These are phyloP conservation scores for Cicer cuneatum DNA, from an alignment of 306 rosid genomes.

Conservation along the genomic window DNA sequence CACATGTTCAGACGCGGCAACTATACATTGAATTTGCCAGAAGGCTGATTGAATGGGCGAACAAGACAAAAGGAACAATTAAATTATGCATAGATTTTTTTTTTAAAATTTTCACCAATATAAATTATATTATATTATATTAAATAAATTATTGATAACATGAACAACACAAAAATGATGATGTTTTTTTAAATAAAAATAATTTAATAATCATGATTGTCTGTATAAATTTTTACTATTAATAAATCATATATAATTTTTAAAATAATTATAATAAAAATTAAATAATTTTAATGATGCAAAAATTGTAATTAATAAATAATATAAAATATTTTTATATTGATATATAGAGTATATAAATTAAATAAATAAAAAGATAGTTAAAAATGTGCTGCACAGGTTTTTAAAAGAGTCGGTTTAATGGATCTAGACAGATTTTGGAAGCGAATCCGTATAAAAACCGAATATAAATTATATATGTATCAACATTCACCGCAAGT, in stretches of 20 bases:
- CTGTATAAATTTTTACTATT: too few species aligned
- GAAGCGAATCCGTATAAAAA: not conserved
- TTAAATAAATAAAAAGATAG: not conserved
- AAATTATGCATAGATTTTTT: not conserved
- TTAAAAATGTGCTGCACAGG: not conserved
- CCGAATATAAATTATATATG: not conserved
- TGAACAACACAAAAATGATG: not conserved
- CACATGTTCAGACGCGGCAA: conserved; percentile 45
- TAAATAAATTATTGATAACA: not conserved
- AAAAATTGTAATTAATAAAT: too few species aligned
- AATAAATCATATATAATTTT: too few species aligned
- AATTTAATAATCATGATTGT: too few species aligned
- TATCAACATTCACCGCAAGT: too few species aligned
- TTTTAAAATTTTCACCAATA: too few species aligned
- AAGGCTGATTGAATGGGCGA: conserved; percentile 21
- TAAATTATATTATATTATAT: too few species aligned
- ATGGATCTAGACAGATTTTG: not conserved
- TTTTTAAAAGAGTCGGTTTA: not conserved
- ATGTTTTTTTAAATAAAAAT: not conserved
- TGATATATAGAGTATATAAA: too few species aligned
- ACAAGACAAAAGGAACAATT: conserved; percentile 25
- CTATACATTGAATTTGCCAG: conserved; percentile 32
- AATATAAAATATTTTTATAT: too few species aligned
- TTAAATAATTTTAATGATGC: too few species aligned
- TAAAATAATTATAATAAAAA: too few species aligned